Conservation (phyloP, 345 rosid genomes). For the Lumnitzera racemosa region DNA sequence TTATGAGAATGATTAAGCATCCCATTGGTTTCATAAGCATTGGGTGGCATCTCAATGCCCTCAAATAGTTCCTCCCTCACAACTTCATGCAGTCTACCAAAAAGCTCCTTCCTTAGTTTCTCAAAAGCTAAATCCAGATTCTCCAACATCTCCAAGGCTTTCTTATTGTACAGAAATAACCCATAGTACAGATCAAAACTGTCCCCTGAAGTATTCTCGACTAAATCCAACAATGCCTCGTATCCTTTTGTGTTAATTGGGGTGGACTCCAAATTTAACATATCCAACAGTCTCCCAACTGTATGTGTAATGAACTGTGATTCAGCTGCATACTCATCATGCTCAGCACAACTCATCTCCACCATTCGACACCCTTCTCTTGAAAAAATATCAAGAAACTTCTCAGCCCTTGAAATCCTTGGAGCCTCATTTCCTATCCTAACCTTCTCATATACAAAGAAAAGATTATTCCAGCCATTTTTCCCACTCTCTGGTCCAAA, state of each 20-base stretch:
- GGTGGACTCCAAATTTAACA: slow-evolving; percentile 40
- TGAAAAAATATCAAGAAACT: slow-evolving; percentile 29
- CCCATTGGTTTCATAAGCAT: background rate
- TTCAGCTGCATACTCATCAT: slow-evolving; percentile 42
- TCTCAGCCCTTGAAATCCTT: slow-evolving; percentile 28
- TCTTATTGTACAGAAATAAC: slow-evolving; percentile 56
- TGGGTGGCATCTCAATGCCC: slow-evolving; percentile 8
- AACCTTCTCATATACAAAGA: slow-evolving; percentile 62
- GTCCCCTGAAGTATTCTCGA: slow-evolving; percentile 44
- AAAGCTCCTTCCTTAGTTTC: slow-evolving; percentile 46
- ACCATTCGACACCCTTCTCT: slow-evolving; percentile 47
- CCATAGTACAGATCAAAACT: slow-evolving; percentile 81
- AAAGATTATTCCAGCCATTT: slow-evolving; percentile 40
- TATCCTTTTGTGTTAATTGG: slow-evolving; percentile 52
- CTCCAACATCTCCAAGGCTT: slow-evolving; percentile 60
- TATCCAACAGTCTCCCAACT: slow-evolving; percentile 42
- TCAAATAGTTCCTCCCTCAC: slow-evolving; percentile 32
- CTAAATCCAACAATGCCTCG: slow-evolving; percentile 41
- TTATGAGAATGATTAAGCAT: background rate
- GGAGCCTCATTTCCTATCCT: slow-evolving; percentile 37
- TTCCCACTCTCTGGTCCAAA: slow-evolving; percentile 68
- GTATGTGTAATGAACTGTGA: slow-evolving; percentile 52
- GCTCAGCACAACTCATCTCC: slow-evolving; percentile 52
- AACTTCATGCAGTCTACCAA: slow-evolving; percentile 41
- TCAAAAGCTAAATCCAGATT: slow-evolving; percentile 57